These are phyloP conservation scores for Aspergillus ellipticus DNA, from an alignment of 495 filamentous ascomycete species.

Conservation along the genomic window DNA sequence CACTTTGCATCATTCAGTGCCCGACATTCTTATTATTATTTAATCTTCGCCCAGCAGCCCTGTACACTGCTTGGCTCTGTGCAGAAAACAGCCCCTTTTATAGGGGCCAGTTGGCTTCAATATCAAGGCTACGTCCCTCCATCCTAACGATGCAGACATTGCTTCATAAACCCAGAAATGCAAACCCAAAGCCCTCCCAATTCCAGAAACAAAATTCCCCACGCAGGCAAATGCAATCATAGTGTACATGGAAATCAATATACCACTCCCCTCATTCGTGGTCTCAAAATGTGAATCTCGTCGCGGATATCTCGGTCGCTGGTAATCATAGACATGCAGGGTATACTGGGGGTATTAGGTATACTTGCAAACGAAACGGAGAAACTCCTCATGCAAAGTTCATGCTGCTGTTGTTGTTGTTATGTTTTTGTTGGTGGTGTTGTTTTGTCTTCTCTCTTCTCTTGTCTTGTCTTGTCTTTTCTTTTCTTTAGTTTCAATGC, in stretches of 20 bases:
- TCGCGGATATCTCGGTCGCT: neutral
- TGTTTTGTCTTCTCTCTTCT: neutral
- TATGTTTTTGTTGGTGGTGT: no score
- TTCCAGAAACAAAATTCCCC: neutral
- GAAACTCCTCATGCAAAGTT: neutral
- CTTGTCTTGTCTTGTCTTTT: neutral
- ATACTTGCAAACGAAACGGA: neutral
- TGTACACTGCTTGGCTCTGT: no score
- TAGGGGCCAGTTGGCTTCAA: neutral
- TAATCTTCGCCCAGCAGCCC: no score
- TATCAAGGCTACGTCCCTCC: neutral
- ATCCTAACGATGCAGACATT: neutral
- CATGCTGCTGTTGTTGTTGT: neutral
- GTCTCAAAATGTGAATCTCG: neutral
- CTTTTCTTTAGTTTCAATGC: neutral
- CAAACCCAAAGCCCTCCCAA: neutral
- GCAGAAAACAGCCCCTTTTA: neutral
- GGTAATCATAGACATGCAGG: neutral
- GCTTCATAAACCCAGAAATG: slow-evolving; percentile 1
- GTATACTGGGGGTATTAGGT: slow-evolving; percentile 1
- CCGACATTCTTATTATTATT: no score
- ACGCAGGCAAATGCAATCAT: slow-evolving; percentile 5
- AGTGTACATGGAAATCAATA: slow-evolving; percentile 7
- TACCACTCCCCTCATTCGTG: neutral
- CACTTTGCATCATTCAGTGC: neutral